These are phyloP conservation scores for Erythrobasidium yunnanense DNA, from an alignment of 768 basidiomycete species.

Conservation along the genomic window DNA sequence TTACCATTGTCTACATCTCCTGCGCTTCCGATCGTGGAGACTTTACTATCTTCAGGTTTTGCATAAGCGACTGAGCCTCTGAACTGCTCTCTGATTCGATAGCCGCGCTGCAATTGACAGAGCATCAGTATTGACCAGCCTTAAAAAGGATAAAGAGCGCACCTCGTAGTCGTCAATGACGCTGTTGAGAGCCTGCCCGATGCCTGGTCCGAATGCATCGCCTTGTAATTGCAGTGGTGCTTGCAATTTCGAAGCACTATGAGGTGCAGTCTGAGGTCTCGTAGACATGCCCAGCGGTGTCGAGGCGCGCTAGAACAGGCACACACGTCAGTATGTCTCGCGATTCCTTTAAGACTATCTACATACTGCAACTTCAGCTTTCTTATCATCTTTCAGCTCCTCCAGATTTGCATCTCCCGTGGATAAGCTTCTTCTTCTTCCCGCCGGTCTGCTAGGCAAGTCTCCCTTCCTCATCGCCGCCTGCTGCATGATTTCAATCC, in stretches of 20 bases:
- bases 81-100: slow-evolving; percentile 5
- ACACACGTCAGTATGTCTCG: too few relatives aligned
- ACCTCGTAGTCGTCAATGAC: slow-evolving; percentile 16
- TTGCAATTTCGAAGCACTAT: not conserved
- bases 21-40: slow-evolving; percentile 10
- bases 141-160: too few relatives aligned
- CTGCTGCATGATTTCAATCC: too few relatives aligned
- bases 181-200: slow-evolving; percentile 16
- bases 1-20: slow-evolving; percentile 18
- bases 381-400: not conserved
- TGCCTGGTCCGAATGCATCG: not conserved
- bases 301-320: too few relatives aligned
- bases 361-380: too few relatives aligned
- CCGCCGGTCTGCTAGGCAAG: too few relatives aligned
- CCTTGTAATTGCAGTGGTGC: not conserved
- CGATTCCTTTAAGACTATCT: too few relatives aligned
- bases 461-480: too few relatives aligned
- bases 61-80: slow-evolving; percentile 6
- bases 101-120: too few relatives aligned
- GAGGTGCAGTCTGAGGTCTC: slow-evolving; percentile 8
- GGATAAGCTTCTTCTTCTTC: slow-evolving; percentile 2
- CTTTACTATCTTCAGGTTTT: not conserved
- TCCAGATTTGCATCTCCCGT: slow-evolving; percentile 13
- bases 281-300: not conserved
- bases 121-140: too few relatives aligned